A percentile compares a stretch with the other conserved stretches of the same genome.
Evolutionary conservation across 2,329 filamentous ascomycete genomes (phyloP).

Genomic region (Colletotrichum brevisporum): DNA sequence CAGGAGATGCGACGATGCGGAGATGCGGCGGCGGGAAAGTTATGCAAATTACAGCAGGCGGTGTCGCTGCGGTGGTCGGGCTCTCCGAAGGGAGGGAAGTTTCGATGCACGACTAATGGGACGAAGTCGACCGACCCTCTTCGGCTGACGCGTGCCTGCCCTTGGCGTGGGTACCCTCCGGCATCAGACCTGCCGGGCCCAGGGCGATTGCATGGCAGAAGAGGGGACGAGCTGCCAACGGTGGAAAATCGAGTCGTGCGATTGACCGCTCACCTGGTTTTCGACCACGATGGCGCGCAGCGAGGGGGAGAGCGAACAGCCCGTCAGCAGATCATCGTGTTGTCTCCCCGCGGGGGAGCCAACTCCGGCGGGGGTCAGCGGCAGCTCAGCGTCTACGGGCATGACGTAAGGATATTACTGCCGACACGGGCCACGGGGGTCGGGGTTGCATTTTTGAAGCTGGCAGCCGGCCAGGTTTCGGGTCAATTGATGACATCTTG

Average conservation of each 20-base stretch:
- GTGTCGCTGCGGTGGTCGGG: neutral
- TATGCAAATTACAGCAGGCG: neutral
- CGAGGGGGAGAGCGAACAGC: neutral
- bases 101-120: slow-evolving; percentile 35
- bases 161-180: slow-evolving; percentile 38
- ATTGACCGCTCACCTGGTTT: slow-evolving; percentile 37
- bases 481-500: neutral
- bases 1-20: neutral
- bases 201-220: slow-evolving; percentile 16
- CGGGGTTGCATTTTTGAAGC: slow-evolving; percentile 8
- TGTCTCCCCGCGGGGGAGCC: slow-evolving; percentile 8
- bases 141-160: slow-evolving; percentile 39
- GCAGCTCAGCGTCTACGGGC: slow-evolving; percentile 1
- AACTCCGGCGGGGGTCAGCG: slow-evolving; percentile 12
- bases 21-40: neutral
- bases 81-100: slow-evolving; percentile 27
- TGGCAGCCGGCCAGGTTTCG: neutral
- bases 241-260: neutral
- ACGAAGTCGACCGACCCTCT: slow-evolving; percentile 35
- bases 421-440: neutral
- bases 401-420: slow-evolving; percentile 23
- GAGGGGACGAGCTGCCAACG: slow-evolving; percentile 3
- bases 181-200: slow-evolving; percentile 34
- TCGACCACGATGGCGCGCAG: slow-evolving; percentile 20
- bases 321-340: neutral